These are phyloP conservation scores for Ustilago shanxiensis DNA, from an alignment of 1,284 basidiomycete genomes.

Conservation along the genomic window DNA sequence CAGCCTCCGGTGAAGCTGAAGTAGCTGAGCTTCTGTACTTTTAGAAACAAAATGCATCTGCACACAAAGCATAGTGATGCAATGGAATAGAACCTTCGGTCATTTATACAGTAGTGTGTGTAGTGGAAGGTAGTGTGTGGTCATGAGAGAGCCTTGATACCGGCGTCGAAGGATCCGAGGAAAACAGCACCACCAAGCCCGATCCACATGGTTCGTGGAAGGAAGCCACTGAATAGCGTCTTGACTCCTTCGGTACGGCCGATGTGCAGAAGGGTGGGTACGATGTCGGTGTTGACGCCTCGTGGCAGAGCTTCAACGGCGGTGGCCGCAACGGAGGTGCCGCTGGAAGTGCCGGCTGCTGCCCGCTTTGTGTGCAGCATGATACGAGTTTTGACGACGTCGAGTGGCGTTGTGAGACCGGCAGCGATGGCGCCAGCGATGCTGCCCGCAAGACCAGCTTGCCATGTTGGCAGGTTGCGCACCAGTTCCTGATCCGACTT, in stretches of 20 bases:
- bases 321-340: not conserved
- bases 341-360: not conserved
- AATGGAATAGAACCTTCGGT: not conserved
- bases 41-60: not conserved
- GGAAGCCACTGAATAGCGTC: conserved; percentile 86
- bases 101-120: too few species aligned
- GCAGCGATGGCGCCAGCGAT: conserved; percentile 91
- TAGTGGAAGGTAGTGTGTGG: too few species aligned
- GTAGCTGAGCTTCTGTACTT: not conserved
- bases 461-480: conserved; percentile 77
- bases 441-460: conserved; percentile 91
- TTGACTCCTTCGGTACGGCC: conserved; percentile 79
- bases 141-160: conserved; percentile 51
- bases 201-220: conserved; percentile 95
- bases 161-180: conserved; percentile 86
- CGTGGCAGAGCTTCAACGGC: conserved; percentile 17
- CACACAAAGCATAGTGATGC: not conserved
- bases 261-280: conserved; percentile 74
- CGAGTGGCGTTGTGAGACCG: conserved; percentile 90
- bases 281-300: conserved; percentile 62
- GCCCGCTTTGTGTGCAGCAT: conserved; percentile 80
- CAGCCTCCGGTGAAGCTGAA: conserved; percentile 22
- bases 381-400: conserved; percentile 95
- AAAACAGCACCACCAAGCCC: conserved; percentile 97
- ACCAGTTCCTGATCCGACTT: conserved; percentile 46